These are phyloP conservation scores for Aspergillus latus DNA, from an alignment of 2,329 filamentous ascomycete species.

Conservation along the genomic window DNA sequence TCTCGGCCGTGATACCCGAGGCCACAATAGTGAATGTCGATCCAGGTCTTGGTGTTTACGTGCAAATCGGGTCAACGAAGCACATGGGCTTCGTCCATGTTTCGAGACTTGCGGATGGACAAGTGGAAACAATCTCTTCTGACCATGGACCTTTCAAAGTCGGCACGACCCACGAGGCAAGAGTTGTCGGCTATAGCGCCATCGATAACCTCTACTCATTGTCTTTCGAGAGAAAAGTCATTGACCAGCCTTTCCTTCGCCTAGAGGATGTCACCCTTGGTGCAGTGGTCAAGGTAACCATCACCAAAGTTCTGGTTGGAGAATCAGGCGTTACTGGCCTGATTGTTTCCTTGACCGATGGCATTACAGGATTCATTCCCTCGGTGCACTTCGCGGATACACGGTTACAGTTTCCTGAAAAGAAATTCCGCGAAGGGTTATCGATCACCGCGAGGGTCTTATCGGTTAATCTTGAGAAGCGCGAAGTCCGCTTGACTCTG, in stretches of 20 bases:
- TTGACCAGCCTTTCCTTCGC: conserved; percentile 87
- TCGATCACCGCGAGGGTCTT: conserved; percentile 83
- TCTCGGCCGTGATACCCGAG: conserved; percentile 72
- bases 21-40: conserved; percentile 80
- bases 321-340: conserved; percentile 76
- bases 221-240: conserved; percentile 76
- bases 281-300: conserved; percentile 73
- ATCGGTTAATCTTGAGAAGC: conserved; percentile 72
- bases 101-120: conserved; percentile 84
- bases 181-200: conserved; percentile 82
- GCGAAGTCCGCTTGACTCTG: conserved; percentile 79
- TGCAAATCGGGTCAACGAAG: conserved; percentile 66
- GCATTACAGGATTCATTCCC: conserved; percentile 83
- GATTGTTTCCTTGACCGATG: conserved; percentile 79
- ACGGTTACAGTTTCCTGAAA: conserved; percentile 85
- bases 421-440: conserved; percentile 88
- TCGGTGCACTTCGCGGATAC: conserved; percentile 88
- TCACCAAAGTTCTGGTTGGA: conserved; percentile 81
- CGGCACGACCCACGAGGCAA: conserved; percentile 74
- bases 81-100: conserved; percentile 89
- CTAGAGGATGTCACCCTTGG: conserved; percentile 86
- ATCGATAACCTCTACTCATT: conserved; percentile 83
- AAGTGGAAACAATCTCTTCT: conserved; percentile 78
- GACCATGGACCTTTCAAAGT: conserved; percentile 74
- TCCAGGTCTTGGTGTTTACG: conserved; percentile 75